Evolutionary conservation across 2,329 filamentous ascomycete species (phyloP).

Genomic region (Fusarium stilboides): DNA sequence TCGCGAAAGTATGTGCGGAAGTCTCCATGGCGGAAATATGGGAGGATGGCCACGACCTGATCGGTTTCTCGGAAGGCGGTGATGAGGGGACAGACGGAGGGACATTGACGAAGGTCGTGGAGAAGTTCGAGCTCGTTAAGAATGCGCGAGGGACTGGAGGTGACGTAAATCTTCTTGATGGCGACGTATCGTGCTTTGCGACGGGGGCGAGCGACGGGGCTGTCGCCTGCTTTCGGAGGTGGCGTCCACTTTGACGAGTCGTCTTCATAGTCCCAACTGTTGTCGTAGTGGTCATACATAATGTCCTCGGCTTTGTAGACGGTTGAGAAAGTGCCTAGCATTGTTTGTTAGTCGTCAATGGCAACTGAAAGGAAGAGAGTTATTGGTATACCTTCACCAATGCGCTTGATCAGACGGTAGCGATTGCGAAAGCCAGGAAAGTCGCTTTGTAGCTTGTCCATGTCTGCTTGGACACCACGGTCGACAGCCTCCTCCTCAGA

Average conservation of each 20-base stretch:
- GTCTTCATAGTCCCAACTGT: constrained; percentile 86
- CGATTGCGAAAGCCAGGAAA: constrained; percentile 88
- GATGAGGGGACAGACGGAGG: constrained; percentile 93
- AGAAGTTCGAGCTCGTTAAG: constrained; percentile 96
- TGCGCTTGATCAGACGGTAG: constrained; percentile 94
- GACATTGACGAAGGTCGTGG: constrained; percentile 85
- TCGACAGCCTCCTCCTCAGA: constrained; percentile 77
- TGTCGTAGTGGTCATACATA: constrained; percentile 84
- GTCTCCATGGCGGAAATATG: constrained; percentile 95
- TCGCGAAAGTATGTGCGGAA: constrained; percentile 95
- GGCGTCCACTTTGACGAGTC: constrained; percentile 77
- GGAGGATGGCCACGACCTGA: constrained; percentile 94
- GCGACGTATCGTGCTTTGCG: constrained; percentile 82
- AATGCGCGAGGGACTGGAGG: constrained; percentile 92
- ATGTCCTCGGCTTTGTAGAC: constrained; percentile 99
- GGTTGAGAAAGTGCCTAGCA: constrained; percentile 94
- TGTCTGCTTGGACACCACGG: constrained; percentile 83
- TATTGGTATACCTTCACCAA: constrained; percentile 83
- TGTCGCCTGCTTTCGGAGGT: constrained; percentile 71
- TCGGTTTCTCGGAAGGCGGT: constrained; percentile 96
- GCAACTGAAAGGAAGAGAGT: neutral
- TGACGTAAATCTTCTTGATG: constrained; percentile 99
- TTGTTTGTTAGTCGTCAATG: constrained; percentile 25
- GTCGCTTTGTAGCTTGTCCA: constrained; percentile 84
- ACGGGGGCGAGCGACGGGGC: constrained; percentile 53